Conservation (phyloP, 2,329 filamentous ascomycete species). For the Dendryphion nanum region DNA sequence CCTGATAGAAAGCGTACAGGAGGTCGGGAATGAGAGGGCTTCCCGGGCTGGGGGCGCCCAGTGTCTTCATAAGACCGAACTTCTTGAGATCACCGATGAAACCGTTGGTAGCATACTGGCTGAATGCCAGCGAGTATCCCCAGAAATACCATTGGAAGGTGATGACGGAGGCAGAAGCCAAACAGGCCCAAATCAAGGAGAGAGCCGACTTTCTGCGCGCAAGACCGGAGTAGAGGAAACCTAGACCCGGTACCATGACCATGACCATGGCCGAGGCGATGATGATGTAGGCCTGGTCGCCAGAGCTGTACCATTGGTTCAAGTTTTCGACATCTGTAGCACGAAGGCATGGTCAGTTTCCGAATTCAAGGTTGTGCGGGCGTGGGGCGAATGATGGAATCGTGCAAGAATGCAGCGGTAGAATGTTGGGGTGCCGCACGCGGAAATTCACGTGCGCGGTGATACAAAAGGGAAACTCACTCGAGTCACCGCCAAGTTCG, state of each 20-base stretch:
- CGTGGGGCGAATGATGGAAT: neutral
- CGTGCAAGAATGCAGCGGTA: too few species aligned
- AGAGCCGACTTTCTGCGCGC: conserved; percentile 97
- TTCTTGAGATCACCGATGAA: conserved; percentile 90
- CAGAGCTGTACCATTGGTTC: conserved; percentile 92
- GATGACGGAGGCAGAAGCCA: conserved; percentile 88
- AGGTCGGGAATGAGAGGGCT: conserved; percentile 86
- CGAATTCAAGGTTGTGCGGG: too few species aligned
- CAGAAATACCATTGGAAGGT: conserved; percentile 99
- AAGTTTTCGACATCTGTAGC: conserved; percentile 73
- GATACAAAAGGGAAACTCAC: conserved; percentile 53
- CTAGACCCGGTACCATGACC: conserved; percentile 94
- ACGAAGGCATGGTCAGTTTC: conserved; percentile 1
- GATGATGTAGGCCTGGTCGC: conserved; percentile 93
- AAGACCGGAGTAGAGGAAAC: conserved; percentile 95
- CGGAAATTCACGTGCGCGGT: conserved; percentile 19
- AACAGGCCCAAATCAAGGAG: conserved; percentile 95
- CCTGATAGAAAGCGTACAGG: conserved; percentile 92
- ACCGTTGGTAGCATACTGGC: conserved; percentile 73
- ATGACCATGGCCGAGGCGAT: conserved; percentile 88
- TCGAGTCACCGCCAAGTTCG: conserved; percentile 71
- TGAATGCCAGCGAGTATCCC: conserved; percentile 96
- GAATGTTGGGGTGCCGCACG: too few species aligned
- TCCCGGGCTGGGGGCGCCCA: conserved; percentile 81
- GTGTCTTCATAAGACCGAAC: conserved; percentile 83